Conservation (phyloP, 2,329 filamentous ascomycete genomes). For the Dendryphion nanum region DNA sequence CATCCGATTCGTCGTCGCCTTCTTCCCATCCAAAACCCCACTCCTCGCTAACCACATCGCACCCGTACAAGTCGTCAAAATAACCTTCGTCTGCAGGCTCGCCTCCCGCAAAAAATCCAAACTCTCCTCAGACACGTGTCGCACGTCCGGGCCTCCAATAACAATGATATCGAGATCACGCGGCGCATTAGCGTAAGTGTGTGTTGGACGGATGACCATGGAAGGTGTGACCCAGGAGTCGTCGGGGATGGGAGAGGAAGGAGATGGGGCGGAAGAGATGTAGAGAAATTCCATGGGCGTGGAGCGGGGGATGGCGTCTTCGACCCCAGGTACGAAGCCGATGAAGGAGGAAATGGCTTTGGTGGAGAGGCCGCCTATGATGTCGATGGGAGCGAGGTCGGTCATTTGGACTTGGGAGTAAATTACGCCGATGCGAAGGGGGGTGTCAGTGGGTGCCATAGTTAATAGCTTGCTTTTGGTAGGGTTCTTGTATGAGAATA, state of each 20-base stretch:
- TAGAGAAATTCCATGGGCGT: slow-evolving; percentile 39
- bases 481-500: background rate
- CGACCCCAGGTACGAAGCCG: slow-evolving; percentile 9
- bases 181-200: slow-evolving; percentile 43
- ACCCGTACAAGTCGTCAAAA: slow-evolving; percentile 42
- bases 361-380: slow-evolving; percentile 39
- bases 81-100: slow-evolving; percentile 32
- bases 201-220: slow-evolving; percentile 36
- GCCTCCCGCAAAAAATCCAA: slow-evolving; percentile 39
- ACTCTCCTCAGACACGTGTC: slow-evolving; percentile 31
- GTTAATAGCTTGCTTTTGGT: background rate
- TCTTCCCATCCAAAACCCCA: slow-evolving; percentile 39
- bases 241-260: too few relatives aligned
- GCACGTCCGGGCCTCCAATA: slow-evolving; percentile 37
- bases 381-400: slow-evolving; percentile 43
- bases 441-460: background rate
- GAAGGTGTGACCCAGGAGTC: slow-evolving; percentile 28
- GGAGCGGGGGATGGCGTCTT: slow-evolving; percentile 16
- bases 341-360: slow-evolving; percentile 19
- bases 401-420: slow-evolving; percentile 41
- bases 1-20: slow-evolving; percentile 40
- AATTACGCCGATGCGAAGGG: slow-evolving; percentile 42
- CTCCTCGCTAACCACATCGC: slow-evolving; percentile 40
- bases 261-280: slow-evolving; percentile 38
- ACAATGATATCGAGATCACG: slow-evolving; percentile 44